These are phyloP conservation scores for Hypoxylon rickii DNA, from an alignment of 495 filamentous ascomycete genomes.

Conservation along the genomic window DNA sequence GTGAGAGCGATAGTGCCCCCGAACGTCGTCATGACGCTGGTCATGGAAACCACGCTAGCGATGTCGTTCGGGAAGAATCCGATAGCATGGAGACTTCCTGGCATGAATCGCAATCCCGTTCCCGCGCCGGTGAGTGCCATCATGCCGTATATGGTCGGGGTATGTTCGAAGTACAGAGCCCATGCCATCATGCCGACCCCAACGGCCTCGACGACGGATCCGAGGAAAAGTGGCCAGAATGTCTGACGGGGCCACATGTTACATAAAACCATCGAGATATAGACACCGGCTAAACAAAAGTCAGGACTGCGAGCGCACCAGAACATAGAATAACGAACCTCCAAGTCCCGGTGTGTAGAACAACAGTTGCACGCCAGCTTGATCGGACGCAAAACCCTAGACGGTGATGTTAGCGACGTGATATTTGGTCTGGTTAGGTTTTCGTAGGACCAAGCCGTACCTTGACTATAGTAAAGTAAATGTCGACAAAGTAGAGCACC, in stretches of 20 bases:
- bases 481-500: slow-evolving; percentile 64
- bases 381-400: slow-evolving; percentile 46
- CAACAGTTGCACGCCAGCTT: slow-evolving; percentile 56
- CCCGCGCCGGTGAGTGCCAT: slow-evolving; percentile 62
- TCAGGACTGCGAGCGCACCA: not conserved
- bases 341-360: slow-evolving; percentile 52
- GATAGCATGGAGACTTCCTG: slow-evolving; percentile 53
- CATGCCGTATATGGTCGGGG: slow-evolving; percentile 58
- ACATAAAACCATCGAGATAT: slow-evolving; percentile 56
- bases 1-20: slow-evolving; percentile 63
- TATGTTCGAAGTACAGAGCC: slow-evolving; percentile 47
- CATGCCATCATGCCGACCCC: slow-evolving; percentile 55
- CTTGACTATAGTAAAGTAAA: slow-evolving; percentile 62
- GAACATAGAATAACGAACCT: slow-evolving; percentile 34
- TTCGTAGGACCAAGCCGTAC: slow-evolving; percentile 2
- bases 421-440: no score
- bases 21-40: slow-evolving; percentile 57
- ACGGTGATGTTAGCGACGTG: not conserved
- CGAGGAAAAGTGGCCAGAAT: slow-evolving; percentile 54
- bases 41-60: slow-evolving; percentile 55
- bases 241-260: slow-evolving; percentile 63
- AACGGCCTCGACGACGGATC: slow-evolving; percentile 51
- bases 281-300: slow-evolving; percentile 51
- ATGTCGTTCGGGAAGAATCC: slow-evolving; percentile 59
- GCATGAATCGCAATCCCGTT: slow-evolving; percentile 57